Evolutionary conservation across 2,329 filamentous ascomycete species (phyloP).

Genomic region (Aspergillus sp.): DNA sequence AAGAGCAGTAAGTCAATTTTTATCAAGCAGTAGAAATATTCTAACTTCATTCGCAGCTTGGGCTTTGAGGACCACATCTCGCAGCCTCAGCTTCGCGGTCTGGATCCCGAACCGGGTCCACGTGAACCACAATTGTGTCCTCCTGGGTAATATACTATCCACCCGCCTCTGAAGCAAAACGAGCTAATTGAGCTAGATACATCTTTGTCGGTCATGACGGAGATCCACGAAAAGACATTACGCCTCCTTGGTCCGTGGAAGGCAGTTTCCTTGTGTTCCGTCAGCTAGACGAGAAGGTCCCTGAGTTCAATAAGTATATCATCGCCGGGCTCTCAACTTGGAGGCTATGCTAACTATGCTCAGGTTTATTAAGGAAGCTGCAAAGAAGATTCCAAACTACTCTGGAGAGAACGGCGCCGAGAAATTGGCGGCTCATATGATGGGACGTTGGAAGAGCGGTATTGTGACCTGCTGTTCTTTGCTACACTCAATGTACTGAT

Average conservation of each 20-base stretch:
- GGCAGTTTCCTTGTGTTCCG: constrained; percentile 48
- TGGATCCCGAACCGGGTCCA: constrained; percentile 38
- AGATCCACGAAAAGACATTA: constrained; percentile 11
- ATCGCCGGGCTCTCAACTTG: too few relatives aligned
- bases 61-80: constrained; percentile 46
- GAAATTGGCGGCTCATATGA: constrained; percentile 41
- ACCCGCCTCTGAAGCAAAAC: background rate
- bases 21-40: background rate
- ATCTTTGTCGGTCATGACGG: constrained; percentile 34
- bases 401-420: background rate
- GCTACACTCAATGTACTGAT: background rate
- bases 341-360: too few relatives aligned
- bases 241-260: constrained; percentile 42
- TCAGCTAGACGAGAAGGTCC: constrained; percentile 45
- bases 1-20: constrained; percentile 6
- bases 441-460: constrained; percentile 48
- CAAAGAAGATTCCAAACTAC: too few relatives aligned
- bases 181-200: background rate
- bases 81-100: constrained; percentile 36
- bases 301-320: constrained; percentile 37
- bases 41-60: constrained; percentile 29
- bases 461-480: background rate
- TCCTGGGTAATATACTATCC: constrained; percentile 23
- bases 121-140: constrained; percentile 32
- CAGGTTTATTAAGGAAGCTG: too few relatives aligned